Evolutionary conservation across 2,329 filamentous ascomycete species (phyloP), one percentile per base, ranked within the genome.

Genomic region (Fusarium praegraminearum): DNA sequence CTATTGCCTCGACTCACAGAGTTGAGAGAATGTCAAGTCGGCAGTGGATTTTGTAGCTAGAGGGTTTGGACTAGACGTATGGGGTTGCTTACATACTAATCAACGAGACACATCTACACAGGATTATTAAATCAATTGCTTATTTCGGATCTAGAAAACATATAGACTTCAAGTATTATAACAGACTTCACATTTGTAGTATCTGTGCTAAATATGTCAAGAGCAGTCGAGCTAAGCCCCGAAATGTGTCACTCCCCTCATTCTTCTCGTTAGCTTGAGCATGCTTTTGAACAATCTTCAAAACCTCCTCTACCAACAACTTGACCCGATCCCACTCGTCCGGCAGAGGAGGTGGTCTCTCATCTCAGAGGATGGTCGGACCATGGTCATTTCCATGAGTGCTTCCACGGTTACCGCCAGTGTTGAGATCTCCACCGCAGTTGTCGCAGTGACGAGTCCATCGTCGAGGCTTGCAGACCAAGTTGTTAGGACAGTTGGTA

Each of bases 331-430:
- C 49, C 49, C 49, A 52, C 8, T 52, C 35, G 1, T 52, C 24
- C 7, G 49, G 49, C n/a, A 52, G 49, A 52, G 49, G 49, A 51
- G 33, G 33, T 10, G 24, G 2, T 26, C 26, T 52, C 33, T 52
- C 35, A 52, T 52, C 49, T 28, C 24, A 52, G 35, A 52, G 49
- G 49, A 52, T 52, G 8, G 49, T 52, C 9, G 49, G 49, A 5
- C 49, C 49, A 3, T 52, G 49, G 15, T 52, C 49, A 2, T 35
- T 52, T 9, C 49, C 49, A 18, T 52, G 49, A 13, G 24, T 30
- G 24, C 26, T 26, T 7, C 49, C 49, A 41, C 49, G 49, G 9
- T 41, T 41, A 3, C 49, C 35, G 1, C 49, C 49, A 0, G 49
- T 52, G 2, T 52, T 52, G 10, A 52, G 49, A 1, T 52, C 49